These are phyloP conservation scores for Chrysochromulina parva DNA, from an alignment of 78 protist species.

Conservation along the genomic window DNA sequence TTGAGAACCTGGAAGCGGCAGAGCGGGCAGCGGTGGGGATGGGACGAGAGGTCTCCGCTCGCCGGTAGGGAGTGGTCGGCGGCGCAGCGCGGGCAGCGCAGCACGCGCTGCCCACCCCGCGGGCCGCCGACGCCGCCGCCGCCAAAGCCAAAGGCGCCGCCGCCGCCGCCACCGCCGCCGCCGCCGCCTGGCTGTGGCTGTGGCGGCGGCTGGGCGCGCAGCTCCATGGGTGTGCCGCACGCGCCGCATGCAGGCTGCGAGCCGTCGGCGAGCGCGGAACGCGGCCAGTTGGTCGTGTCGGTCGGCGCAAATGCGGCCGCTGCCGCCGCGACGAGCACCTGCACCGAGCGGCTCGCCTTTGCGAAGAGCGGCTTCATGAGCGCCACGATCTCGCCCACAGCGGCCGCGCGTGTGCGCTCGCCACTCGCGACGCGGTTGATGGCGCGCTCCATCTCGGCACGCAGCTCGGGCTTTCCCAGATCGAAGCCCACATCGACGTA, in stretches of 20 bases:
- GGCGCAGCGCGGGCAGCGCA: not conserved
- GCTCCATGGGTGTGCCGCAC: not conserved
- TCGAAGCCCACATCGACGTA: conserved; percentile 87
- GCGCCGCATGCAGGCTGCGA: not conserved
- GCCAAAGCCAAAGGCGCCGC: not conserved
- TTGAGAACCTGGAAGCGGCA: conserved; percentile 26
- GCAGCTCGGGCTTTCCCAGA: conserved; percentile 41
- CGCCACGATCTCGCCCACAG: not conserved
- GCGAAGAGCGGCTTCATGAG: not conserved
- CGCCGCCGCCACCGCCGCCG: conserved; percentile 17
- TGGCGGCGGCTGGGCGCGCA: not conserved
- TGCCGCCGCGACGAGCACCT: not conserved
- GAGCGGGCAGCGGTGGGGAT: conserved; percentile 43
- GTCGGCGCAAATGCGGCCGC: not conserved
- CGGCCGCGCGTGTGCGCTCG: not conserved
- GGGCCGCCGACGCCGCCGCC: not conserved
- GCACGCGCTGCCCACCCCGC: not conserved
- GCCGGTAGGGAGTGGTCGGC: not conserved
- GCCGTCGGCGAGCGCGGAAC: not conserved
- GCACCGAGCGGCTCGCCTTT: not conserved
- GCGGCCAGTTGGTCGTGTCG: not conserved
- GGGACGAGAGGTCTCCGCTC: not conserved
- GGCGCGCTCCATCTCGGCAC: conserved; percentile 76
- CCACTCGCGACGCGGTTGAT: conserved; percentile 47
- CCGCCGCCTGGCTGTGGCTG: no score